These are phyloP conservation scores for Neofusicoccum ribis DNA, from an alignment of 2,329 filamentous ascomycete genomes.

Conservation along the genomic window DNA sequence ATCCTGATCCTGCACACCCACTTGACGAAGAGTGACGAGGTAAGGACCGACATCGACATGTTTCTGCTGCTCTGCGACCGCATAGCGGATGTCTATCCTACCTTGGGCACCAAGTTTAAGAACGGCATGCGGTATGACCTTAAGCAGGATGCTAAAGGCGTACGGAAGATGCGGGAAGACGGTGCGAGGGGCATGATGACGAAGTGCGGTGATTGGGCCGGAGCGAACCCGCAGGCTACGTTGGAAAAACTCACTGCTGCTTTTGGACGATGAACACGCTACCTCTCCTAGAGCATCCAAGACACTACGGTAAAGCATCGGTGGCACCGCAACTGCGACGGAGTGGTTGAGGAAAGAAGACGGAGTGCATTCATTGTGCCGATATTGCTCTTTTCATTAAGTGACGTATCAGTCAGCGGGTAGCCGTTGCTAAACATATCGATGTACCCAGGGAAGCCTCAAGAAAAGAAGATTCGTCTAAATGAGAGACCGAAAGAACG, in stretches of 20 bases:
- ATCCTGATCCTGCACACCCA: constrained; percentile 33
- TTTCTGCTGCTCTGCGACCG: constrained; percentile 31
- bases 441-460: no score
- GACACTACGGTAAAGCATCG: no score
- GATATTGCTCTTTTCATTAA: no score
- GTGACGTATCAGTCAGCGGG: no score
- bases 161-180: constrained; percentile 24
- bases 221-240: neutral
- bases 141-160: neutral
- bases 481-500: no score
- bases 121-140: constrained; percentile 28
- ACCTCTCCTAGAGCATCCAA: no score
- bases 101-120: constrained; percentile 33
- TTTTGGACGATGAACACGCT: neutral
- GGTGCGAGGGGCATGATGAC: constrained; percentile 31
- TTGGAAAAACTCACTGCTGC: neutral
- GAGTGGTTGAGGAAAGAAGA: no score
- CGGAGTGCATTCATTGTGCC: no score
- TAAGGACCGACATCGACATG: constrained; percentile 30
- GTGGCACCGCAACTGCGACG: no score
- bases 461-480: no score
- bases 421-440: no score
- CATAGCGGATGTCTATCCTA: constrained; percentile 29
- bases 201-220: constrained; percentile 32
- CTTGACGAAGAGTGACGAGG: constrained; percentile 25